phyloP scores from a whole-genome alignment of 768 basidiomycete genomes.

The Glaciozyma antarctica region DNA sequence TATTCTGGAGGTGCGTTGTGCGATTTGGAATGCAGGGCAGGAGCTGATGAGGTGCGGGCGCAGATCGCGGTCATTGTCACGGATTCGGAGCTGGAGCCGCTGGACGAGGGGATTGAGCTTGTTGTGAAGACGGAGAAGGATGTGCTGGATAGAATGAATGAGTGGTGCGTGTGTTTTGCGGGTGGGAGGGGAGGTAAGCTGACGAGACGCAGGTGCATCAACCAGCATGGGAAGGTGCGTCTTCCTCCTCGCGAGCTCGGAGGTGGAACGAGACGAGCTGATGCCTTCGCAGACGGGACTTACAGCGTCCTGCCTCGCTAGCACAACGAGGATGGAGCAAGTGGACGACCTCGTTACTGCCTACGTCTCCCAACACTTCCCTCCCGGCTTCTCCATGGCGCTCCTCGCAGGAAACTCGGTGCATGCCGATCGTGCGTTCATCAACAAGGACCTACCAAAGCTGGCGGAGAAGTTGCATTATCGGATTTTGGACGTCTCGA shows the following conservation, averaged over 20 bases:
- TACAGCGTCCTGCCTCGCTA: conserved; percentile 39
- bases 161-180: conserved; percentile 37
- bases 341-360: conserved; percentile 36
- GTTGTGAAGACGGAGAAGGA: conserved; percentile 41
- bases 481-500: conserved; percentile 39
- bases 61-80: conserved; percentile 43
- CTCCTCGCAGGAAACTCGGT: conserved; percentile 24
- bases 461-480: conserved; percentile 40
- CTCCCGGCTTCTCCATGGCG: conserved; percentile 25
- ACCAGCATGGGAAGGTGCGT: conserved; percentile 24
- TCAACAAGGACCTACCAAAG: conserved; percentile 37
- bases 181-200: neutral
- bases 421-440: conserved; percentile 31
- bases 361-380: conserved; percentile 40
- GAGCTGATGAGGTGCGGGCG: neutral
- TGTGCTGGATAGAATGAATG: conserved; percentile 41
- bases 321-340: conserved; percentile 36
- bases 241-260: neutral
- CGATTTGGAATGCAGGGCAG: too few species aligned
- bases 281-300: conserved; percentile 36
- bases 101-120: conserved; percentile 40
- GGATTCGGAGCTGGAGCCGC: conserved; percentile 38
- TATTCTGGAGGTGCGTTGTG: conserved; percentile 23
- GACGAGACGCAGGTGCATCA: conserved; percentile 26
- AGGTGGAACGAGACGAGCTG: neutral